These are phyloP conservation scores for Ascochyta viciae-villosae DNA, from an alignment of 2,329 filamentous ascomycete species.

Conservation along the genomic window DNA sequence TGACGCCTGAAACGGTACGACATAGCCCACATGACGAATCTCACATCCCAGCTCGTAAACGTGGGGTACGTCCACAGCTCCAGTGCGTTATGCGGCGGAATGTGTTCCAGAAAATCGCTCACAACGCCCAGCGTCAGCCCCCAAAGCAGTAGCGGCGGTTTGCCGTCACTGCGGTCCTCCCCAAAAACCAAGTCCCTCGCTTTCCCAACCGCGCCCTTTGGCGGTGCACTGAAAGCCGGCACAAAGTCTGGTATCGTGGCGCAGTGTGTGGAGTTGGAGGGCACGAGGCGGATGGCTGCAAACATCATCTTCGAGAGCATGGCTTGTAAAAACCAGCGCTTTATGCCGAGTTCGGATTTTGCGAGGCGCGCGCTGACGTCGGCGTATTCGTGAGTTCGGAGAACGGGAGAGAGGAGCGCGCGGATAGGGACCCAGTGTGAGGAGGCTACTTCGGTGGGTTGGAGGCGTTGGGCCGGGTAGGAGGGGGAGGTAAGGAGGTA, in stretches of 20 bases:
- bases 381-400: conserved; percentile 68
- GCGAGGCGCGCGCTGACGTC: conserved; percentile 69
- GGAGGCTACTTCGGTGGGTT: conserved; percentile 72
- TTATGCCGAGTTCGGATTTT: conserved; percentile 61
- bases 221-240: conserved; percentile 25
- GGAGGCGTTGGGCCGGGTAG: conserved; percentile 65
- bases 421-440: conserved; percentile 73
- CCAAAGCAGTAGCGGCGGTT: conserved; percentile 69
- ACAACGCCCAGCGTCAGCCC: conserved; percentile 72
- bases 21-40: conserved; percentile 65
- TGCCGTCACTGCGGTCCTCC: conserved; percentile 35
- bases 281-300: conserved; percentile 67
- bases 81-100: conserved; percentile 69
- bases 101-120: conserved; percentile 71
- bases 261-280: conserved; percentile 67
- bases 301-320: conserved; percentile 72
- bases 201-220: conserved; percentile 18
- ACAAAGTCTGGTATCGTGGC: conserved; percentile 61
- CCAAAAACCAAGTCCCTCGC: conserved; percentile 27
- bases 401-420: conserved; percentile 64
- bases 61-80: conserved; percentile 72
- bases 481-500: conserved; percentile 67
- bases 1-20: conserved; percentile 61
- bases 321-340: conserved; percentile 62
- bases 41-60: conserved; percentile 69